A percentile compares a stretch with the other conserved stretches of the same genome.
These are phyloP conservation scores for Rubus parviflorus DNA, from an alignment of 306 rosid genomes.

Conservation along the genomic window DNA sequence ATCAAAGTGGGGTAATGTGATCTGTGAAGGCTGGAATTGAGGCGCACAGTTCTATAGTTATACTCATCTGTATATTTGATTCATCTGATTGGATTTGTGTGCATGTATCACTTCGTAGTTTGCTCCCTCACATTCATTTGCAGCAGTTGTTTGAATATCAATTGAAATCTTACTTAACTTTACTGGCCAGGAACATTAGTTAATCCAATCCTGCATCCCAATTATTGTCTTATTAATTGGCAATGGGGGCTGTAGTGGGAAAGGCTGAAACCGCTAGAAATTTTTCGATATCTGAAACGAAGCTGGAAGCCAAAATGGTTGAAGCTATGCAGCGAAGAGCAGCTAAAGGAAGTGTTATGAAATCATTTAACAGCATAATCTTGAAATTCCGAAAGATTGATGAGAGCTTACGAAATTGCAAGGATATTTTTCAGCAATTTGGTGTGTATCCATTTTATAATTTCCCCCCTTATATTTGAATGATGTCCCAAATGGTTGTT, in stretches of 20 bases:
- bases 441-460: constrained; percentile 49
- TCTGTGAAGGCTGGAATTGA: neutral
- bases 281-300: constrained; percentile 50
- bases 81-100: neutral
- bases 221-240: constrained; percentile 24
- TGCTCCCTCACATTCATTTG: neutral
- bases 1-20: neutral
- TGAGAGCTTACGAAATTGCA: constrained; percentile 81
- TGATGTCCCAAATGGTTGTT: neutral
- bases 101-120: neutral
- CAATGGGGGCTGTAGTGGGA: constrained; percentile 72
- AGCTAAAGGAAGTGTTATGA: constrained; percentile 59
- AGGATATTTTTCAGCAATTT: constrained; percentile 67
- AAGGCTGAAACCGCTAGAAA: constrained; percentile 43
- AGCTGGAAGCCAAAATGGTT: constrained; percentile 79
- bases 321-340: constrained; percentile 74
- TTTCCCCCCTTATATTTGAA: neutral
- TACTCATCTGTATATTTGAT: neutral
- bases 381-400: constrained; percentile 93
- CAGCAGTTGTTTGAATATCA: neutral
- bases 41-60: neutral
- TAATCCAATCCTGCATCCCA: constrained; percentile 23
- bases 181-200: constrained; percentile 23
- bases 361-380: constrained; percentile 77
- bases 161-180: constrained; percentile 3